Evolutionary conservation across 1,284 basidiomycete species (phyloP).

Genomic region (Earliella scabrosa): DNA sequence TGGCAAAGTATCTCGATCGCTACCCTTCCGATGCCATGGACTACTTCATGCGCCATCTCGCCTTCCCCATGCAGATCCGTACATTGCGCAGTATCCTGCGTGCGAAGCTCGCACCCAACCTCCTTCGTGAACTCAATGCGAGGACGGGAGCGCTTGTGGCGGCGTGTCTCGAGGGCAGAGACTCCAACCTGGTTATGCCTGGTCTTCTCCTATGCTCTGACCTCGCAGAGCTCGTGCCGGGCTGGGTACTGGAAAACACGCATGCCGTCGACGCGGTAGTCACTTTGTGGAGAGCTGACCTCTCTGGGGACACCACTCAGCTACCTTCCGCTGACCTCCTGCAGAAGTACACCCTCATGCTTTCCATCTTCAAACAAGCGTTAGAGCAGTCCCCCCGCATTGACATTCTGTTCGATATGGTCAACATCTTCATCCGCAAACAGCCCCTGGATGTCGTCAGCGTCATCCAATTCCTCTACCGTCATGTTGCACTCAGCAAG

Average conservation of each 20-base stretch:
- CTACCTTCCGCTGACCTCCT: conserved; percentile 54
- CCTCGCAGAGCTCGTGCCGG: conserved; percentile 66
- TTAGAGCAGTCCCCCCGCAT: conserved; percentile 74
- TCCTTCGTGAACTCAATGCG: conserved; percentile 76
- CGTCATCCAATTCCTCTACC: conserved; percentile 89
- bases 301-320: conserved; percentile 51
- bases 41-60: conserved; percentile 84
- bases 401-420: conserved; percentile 89
- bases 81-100: conserved; percentile 84
- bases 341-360: conserved; percentile 71
- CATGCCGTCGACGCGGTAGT: conserved; percentile 73
- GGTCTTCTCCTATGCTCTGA: conserved; percentile 82
- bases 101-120: conserved; percentile 75
- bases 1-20: conserved; percentile 90
- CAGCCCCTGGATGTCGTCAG: conserved; percentile 84
- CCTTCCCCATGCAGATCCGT: conserved; percentile 75
- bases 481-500: conserved; percentile 76
- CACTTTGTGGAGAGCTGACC: conserved; percentile 71
- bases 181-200: conserved; percentile 61
- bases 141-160: conserved; percentile 66
- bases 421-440: conserved; percentile 83
- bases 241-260: conserved; percentile 76
- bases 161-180: conserved; percentile 60
- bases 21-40: conserved; percentile 88
- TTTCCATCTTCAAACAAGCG: conserved; percentile 80